A percentile compares a stretch with the other conserved stretches of the same genome.
phyloP scores from a whole-genome alignment of 164 flowering plant genomes.

The Vitis rotundifolia region DNA sequence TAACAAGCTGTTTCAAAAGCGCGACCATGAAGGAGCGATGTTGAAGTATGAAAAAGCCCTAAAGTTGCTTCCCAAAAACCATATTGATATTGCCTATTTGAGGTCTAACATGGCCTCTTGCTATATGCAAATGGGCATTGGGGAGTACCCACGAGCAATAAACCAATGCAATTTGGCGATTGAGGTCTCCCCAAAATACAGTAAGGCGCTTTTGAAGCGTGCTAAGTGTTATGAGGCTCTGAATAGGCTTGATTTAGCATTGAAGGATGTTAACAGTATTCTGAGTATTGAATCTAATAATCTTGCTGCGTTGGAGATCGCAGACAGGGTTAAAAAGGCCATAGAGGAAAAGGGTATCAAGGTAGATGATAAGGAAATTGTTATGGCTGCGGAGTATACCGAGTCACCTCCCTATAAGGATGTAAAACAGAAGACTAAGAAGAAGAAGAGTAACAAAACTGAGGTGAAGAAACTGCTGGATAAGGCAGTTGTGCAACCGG shows the following conservation, averaged over 20 bases:
- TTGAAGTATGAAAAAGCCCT: slow-evolving; percentile 48
- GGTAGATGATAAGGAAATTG: slow-evolving; percentile 31
- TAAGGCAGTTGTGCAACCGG: slow-evolving; percentile 9
- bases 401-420: slow-evolving; percentile 15
- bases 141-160: slow-evolving; percentile 49
- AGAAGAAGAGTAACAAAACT: slow-evolving; percentile 28
- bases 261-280: slow-evolving; percentile 38
- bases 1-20: slow-evolving; percentile 40
- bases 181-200: slow-evolving; percentile 40
- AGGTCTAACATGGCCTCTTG: slow-evolving; percentile 48
- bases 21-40: slow-evolving; percentile 56
- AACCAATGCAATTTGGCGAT: slow-evolving; percentile 46
- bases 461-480: background rate
- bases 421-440: slow-evolving; percentile 27
- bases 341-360: slow-evolving; percentile 34
- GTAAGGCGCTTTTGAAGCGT: slow-evolving; percentile 43
- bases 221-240: slow-evolving; percentile 47
- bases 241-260: slow-evolving; percentile 45
- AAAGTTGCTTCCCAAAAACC: slow-evolving; percentile 40
- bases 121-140: slow-evolving; percentile 51
- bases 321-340: slow-evolving; percentile 30
- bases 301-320: slow-evolving; percentile 33
- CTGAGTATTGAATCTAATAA: slow-evolving; percentile 42
- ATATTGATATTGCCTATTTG: slow-evolving; percentile 47
- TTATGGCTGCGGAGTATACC: slow-evolving; percentile 7